Conservation (phyloP, 2,329 filamentous ascomycete species). For the Leptographium radiaticola region DNA sequence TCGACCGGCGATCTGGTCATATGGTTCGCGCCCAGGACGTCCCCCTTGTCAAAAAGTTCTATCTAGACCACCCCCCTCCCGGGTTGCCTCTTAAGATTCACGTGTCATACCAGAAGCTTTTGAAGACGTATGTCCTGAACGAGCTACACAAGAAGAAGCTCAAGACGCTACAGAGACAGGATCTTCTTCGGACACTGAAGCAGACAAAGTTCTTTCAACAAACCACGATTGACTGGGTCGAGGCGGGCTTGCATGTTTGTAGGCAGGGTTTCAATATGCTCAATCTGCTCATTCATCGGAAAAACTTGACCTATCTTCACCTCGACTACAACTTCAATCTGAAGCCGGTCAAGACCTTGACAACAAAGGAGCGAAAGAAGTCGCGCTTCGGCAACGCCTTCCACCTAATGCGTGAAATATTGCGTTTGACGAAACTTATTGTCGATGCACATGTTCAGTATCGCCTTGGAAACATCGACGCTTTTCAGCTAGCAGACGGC, state of each 20-base stretch:
- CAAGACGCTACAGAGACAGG: conserved; percentile 91
- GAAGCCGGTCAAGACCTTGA: conserved; percentile 96
- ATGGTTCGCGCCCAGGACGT: conserved; percentile 98
- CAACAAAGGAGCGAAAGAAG: conserved; percentile 98
- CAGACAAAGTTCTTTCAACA: conserved; percentile 99
- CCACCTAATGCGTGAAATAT: conserved; percentile 95
- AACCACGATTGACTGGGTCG: conserved; percentile 98
- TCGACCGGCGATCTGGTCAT: conserved; percentile 81
- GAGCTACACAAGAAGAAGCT: conserved; percentile 92
- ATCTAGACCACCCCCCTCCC: conserved; percentile 85
- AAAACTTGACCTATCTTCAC: conserved; percentile 96
- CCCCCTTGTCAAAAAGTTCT: conserved; percentile 95
- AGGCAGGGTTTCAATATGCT: conserved; percentile 99
- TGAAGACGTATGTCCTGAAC: conserved; percentile 93
- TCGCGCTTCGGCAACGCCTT: conserved; percentile 98
- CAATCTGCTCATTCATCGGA: conserved; percentile 91
- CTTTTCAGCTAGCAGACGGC: conserved; percentile 94
- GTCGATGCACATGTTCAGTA: conserved; percentile 98
- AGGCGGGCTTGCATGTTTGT: conserved; percentile 95
- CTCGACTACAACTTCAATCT: conserved; percentile 99
- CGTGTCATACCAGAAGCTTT: conserved; percentile 93
- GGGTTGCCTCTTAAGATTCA: conserved; percentile 88
- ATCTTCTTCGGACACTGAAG: conserved; percentile 78
- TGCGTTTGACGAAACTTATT: conserved; percentile 91
- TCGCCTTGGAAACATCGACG: conserved; percentile 92